Conservation (phyloP, 306 rosid species). For the Vachellia collinsii region DNA sequence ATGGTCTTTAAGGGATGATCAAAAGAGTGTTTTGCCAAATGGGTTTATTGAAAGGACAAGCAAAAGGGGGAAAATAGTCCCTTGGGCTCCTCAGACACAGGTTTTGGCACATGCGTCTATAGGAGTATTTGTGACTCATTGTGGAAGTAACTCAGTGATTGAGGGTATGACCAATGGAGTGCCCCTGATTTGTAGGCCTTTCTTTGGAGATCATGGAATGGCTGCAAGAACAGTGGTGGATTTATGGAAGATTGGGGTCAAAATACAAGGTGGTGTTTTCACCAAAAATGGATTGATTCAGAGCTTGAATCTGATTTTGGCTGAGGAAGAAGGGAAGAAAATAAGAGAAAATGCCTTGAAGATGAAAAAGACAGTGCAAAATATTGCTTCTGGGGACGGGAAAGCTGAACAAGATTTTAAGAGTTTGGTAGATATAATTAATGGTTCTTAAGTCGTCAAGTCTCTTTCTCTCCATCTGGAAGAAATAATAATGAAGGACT, state of each 20-base stretch:
- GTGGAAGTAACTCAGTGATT: constrained; percentile 43
- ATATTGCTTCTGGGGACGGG: constrained; percentile 36
- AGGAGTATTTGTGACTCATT: constrained; percentile 47
- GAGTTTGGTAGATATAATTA: constrained; percentile 24
- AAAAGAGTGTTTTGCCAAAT: not conserved
- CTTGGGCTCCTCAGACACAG: constrained; percentile 47
- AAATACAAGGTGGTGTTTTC: constrained; percentile 35
- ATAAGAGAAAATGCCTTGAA: constrained; percentile 33
- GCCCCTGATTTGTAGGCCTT: constrained; percentile 56
- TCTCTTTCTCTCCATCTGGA: not conserved
- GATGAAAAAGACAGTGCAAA: constrained; percentile 16
- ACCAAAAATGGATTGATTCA: constrained; percentile 40
- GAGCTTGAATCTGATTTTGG: constrained; percentile 43
- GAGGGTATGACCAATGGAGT: constrained; percentile 43
- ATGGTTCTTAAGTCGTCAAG: not conserved
- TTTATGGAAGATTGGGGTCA: constrained; percentile 44
- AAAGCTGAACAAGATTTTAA: constrained; percentile 36
- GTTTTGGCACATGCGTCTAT: constrained; percentile 46
- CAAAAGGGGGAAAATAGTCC: constrained; percentile 23
- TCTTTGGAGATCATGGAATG: constrained; percentile 48
- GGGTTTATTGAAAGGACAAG: constrained; percentile 33
- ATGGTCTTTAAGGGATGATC: constrained; percentile 26
- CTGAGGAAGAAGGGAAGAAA: constrained; percentile 37
- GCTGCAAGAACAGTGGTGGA: constrained; percentile 37
- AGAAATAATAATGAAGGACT: not conserved